Percentiles rank a stretch among this genome's conserved stretches.
phyloP scores from a whole-genome alignment of 257 asterid genomes.

The Solanum medicagineum region DNA sequence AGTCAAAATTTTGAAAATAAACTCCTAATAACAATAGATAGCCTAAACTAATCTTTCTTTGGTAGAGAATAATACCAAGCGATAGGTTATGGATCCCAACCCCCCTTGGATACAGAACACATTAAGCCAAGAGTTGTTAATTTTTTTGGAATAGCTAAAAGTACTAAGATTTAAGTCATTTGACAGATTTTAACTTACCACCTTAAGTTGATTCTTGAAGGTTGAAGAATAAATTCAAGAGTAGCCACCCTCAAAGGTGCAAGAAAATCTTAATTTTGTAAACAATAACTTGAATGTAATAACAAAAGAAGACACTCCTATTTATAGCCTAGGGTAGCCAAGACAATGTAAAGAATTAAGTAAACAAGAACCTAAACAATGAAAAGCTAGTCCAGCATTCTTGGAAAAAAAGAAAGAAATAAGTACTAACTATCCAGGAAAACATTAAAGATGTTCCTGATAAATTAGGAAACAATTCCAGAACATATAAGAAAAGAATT shows the following conservation, averaged over 20 bases:
- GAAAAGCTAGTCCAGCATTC: neutral
- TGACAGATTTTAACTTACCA: neutral
- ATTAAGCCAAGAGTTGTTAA: neutral
- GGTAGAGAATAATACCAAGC: neutral
- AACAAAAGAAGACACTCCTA: neutral
- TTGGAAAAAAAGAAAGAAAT: neutral
- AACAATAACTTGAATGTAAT: neutral
- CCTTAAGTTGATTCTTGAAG: neutral
- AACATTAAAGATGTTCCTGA: neutral
- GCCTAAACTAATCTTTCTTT: neutral
- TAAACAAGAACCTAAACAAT: neutral
- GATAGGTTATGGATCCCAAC: neutral
- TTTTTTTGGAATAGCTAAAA: neutral
- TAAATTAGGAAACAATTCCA: neutral
- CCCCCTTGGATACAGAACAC: neutral
- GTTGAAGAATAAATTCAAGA: neutral
- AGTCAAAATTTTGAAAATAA: neutral
- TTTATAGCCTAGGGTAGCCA: neutral
- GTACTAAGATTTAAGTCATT: neutral
- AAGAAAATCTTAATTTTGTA: neutral
- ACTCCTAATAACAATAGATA: neutral
- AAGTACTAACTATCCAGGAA: neutral
- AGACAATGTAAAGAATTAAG: neutral
- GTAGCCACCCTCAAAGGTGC: neutral
- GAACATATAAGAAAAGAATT: neutral